Evolutionary conservation across 106 monocot genomes (phyloP).

Genomic region (Agapanthus africanus): DNA sequence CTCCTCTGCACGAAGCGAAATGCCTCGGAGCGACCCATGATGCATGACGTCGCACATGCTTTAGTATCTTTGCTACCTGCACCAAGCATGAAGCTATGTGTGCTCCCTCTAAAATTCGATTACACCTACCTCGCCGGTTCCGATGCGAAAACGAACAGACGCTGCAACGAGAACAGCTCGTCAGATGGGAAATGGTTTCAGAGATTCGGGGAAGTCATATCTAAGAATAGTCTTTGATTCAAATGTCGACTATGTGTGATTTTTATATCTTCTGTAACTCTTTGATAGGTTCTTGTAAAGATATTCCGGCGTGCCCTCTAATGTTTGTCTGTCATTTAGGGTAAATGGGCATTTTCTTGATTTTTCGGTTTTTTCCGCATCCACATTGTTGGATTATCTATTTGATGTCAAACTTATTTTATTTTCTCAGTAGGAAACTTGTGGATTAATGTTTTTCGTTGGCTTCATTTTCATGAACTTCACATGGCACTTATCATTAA

Average conservation of each 20-base stretch:
- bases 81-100: constrained; percentile 26
- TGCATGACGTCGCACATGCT: constrained; percentile 81
- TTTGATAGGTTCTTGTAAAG: background rate
- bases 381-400: no score
- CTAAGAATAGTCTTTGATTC: constrained; percentile 59
- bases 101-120: constrained; percentile 22
- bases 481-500: no score
- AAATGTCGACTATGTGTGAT: background rate
- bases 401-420: background rate
- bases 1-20: constrained; percentile 85
- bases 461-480: no score
- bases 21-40: constrained; percentile 64
- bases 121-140: constrained; percentile 37
- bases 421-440: background rate
- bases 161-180: constrained; percentile 30
- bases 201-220: constrained; percentile 87
- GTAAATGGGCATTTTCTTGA: no score
- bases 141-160: no score
- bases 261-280: background rate
- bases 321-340: no score
- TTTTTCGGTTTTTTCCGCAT: no score
- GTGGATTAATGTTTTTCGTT: no score
- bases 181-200: constrained; percentile 83
- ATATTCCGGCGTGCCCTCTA: background rate
- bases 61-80: constrained; percentile 65